A percentile compares a stretch with the other conserved stretches of the same genome.
phyloP scores from a whole-genome alignment of 805 yeast species.

The Metschnikowia lochheadii region DNA sequence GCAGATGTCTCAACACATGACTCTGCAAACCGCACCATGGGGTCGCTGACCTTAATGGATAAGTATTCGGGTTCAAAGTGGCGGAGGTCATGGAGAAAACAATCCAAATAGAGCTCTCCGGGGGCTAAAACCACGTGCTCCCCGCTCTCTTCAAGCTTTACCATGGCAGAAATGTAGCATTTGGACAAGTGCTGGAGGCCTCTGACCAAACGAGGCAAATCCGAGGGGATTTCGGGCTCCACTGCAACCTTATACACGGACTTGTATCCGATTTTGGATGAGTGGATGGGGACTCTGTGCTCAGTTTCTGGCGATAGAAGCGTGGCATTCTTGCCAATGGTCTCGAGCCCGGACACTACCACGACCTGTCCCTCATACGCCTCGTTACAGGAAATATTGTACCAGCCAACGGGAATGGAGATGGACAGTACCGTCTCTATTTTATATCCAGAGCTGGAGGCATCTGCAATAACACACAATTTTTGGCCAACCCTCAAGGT shows the following conservation, averaged over 20 bases:
- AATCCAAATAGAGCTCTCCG: constrained; percentile 87
- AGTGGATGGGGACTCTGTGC: constrained; percentile 24
- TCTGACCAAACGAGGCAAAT: constrained; percentile 66
- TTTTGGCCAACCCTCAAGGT: constrained; percentile 42
- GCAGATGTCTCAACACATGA: constrained; percentile 64
- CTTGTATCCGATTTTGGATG: constrained; percentile 42
- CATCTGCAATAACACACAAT: constrained; percentile 57
- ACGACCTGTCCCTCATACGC: constrained; percentile 68
- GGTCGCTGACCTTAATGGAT: constrained; percentile 79
- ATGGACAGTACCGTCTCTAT: constrained; percentile 40
- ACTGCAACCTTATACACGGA: constrained; percentile 78
- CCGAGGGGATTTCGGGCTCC: constrained; percentile 77
- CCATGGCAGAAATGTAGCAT: constrained; percentile 59
- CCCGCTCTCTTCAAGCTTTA: constrained; percentile 85
- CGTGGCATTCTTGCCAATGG: constrained; percentile 59
- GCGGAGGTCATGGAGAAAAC: constrained; percentile 73
- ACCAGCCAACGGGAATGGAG: constrained; percentile 66
- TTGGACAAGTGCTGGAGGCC: constrained; percentile 61
- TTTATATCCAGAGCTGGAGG: constrained; percentile 54
- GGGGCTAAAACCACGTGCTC: constrained; percentile 76
- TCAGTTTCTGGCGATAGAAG: constrained; percentile 26
- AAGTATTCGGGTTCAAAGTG: constrained; percentile 53
- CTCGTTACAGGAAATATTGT: constrained; percentile 49
- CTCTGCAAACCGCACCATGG: constrained; percentile 76
- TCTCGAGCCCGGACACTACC: constrained; percentile 56